Percentiles rank a stretch among this genome's conserved stretches.
Conservation (phyloP, 495 filamentous ascomycete species). For the Melanomma pulvis-pyrius region DNA sequence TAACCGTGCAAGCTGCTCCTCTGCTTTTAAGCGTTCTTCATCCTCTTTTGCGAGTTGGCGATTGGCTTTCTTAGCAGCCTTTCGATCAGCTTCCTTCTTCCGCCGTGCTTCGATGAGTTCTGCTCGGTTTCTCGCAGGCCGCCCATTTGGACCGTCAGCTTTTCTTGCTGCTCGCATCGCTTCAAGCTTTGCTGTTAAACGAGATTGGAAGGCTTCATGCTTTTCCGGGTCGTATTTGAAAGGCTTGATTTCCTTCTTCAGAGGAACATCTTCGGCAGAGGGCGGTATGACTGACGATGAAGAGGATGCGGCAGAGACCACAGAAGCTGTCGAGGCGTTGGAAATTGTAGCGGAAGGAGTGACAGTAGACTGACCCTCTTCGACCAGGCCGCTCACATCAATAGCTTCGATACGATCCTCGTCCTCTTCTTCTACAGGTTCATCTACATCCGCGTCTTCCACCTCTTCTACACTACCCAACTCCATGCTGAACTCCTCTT, state of each 20-base stretch:
- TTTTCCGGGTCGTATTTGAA: constrained; percentile 54
- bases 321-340: constrained; percentile 42
- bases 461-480: constrained; percentile 3
- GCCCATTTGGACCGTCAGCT: constrained; percentile 77
- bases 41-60: constrained; percentile 74
- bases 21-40: constrained; percentile 68
- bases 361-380: constrained; percentile 25
- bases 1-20: constrained; percentile 55
- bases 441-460: constrained; percentile 11
- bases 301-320: constrained; percentile 35
- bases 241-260: constrained; percentile 46
- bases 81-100: constrained; percentile 81
- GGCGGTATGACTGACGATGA: constrained; percentile 23
- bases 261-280: constrained; percentile 50
- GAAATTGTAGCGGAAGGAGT: constrained; percentile 37
- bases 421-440: constrained; percentile 5
- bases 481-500: constrained; percentile 13
- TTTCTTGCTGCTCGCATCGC: constrained; percentile 79
- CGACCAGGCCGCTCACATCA: constrained; percentile 43
- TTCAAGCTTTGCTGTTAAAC: constrained; percentile 78
- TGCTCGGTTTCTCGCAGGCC: constrained; percentile 77
- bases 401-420: constrained; percentile 34
- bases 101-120: constrained; percentile 88
- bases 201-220: constrained; percentile 67
- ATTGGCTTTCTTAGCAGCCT: constrained; percentile 81